These are phyloP conservation scores for Klebsormidium nitens DNA, from an alignment of 139 green algal species.

Conservation along the genomic window DNA sequence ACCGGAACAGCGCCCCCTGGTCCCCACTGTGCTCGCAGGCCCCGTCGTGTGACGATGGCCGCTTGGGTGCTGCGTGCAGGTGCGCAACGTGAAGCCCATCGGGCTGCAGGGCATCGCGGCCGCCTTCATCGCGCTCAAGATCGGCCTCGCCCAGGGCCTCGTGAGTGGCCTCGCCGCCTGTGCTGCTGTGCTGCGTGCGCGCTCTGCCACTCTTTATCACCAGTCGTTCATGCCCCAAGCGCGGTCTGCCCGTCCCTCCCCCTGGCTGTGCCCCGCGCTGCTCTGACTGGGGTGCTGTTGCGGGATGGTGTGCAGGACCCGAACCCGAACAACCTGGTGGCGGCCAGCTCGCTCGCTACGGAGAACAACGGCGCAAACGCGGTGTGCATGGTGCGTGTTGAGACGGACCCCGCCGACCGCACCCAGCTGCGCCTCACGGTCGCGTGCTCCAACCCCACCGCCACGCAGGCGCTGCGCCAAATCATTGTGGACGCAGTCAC, in stretches of 20 bases:
- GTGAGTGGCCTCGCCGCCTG: too few species aligned
- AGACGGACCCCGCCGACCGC: slow-evolving; percentile 64
- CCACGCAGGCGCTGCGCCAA: not conserved
- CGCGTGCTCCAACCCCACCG: slow-evolving; percentile 24
- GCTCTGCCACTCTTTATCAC: too few species aligned
- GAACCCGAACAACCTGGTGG: slow-evolving; percentile 40
- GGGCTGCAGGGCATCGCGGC: not conserved
- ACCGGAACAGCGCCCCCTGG: too few species aligned
- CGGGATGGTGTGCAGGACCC: slow-evolving; percentile 22
- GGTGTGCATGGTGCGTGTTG: slow-evolving; percentile 45
- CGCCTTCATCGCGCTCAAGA: slow-evolving; percentile 12
- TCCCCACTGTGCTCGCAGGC: too few species aligned
- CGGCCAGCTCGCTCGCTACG: slow-evolving; percentile 9
- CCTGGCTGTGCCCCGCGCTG: too few species aligned
- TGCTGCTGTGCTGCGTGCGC: too few species aligned
- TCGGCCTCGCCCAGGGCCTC: slow-evolving; percentile 17
- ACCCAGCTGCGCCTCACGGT: slow-evolving; percentile 69
- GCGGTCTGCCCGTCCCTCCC: too few species aligned
- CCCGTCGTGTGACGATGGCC: too few species aligned
- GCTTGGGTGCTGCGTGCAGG: too few species aligned
- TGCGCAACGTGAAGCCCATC: not conserved
- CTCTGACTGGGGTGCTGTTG: not conserved
- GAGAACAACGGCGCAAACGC: slow-evolving; percentile 13
- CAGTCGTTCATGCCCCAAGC: too few species aligned
- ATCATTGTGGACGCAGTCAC: too few species aligned